Conservation (phyloP, 495 filamentous ascomycete genomes). For the Penicillium pancosmium region DNA sequence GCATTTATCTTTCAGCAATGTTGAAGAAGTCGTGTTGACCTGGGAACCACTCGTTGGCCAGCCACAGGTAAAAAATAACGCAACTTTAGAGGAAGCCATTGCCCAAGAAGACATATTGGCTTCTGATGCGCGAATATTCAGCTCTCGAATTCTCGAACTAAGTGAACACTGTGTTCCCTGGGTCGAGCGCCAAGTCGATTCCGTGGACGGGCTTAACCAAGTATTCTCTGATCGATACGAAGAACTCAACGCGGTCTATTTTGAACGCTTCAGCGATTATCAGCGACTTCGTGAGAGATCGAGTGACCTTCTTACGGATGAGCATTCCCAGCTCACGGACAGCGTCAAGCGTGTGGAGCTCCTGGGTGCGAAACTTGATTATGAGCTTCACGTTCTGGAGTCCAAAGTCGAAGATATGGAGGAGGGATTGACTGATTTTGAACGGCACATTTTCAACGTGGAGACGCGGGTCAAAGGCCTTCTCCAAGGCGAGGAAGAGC, state of each 20-base stretch:
- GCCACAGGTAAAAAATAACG: constrained; percentile 32
- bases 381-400: constrained; percentile 81
- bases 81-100: constrained; percentile 46
- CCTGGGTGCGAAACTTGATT: constrained; percentile 86
- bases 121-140: constrained; percentile 64
- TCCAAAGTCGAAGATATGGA: constrained; percentile 89
- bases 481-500: constrained; percentile 62
- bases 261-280: constrained; percentile 66
- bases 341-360: constrained; percentile 79
- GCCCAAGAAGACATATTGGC: constrained; percentile 52
- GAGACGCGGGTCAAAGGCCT: constrained; percentile 75
- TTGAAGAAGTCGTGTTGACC: constrained; percentile 81
- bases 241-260: constrained; percentile 67
- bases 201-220: constrained; percentile 65
- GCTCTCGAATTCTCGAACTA: constrained; percentile 50
- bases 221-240: constrained; percentile 61
- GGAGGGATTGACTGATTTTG: constrained; percentile 78
- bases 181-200: constrained; percentile 64
- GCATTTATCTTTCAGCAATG: constrained; percentile 83
- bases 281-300: constrained; percentile 64
- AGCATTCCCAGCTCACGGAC: constrained; percentile 69
- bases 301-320: constrained; percentile 66
- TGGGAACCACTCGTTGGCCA: constrained; percentile 59
- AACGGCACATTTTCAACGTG: constrained; percentile 74
- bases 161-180: constrained; percentile 59